Evolutionary conservation across 2,329 filamentous ascomycete species (phyloP).

Genomic region (Ophioceras dolichostomum): DNA sequence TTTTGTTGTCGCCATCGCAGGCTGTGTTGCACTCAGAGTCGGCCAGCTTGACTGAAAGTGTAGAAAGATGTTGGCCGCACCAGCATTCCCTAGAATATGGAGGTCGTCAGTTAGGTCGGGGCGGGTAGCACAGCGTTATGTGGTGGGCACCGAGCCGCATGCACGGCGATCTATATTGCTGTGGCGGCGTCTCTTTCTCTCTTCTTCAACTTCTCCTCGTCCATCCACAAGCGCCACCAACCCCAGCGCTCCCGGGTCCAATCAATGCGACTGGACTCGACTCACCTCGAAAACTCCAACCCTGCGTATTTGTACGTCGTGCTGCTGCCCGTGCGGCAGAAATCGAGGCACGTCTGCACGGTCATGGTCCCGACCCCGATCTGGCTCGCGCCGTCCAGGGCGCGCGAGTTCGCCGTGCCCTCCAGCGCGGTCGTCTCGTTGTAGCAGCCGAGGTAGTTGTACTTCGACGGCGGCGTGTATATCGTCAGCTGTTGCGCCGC

Average conservation of each 20-base stretch:
- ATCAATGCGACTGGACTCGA: too few species aligned
- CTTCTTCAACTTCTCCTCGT: too few species aligned
- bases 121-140: too few species aligned
- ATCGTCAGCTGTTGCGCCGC: slow-evolving; percentile 11
- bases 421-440: slow-evolving; percentile 39
- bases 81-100: slow-evolving; percentile 39
- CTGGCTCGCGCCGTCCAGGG: slow-evolving; percentile 30
- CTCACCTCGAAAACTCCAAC: slow-evolving; percentile 37
- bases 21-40: slow-evolving; percentile 36
- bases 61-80: slow-evolving; percentile 38
- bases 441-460: slow-evolving; percentile 44
- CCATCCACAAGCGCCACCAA: too few species aligned
- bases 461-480: slow-evolving; percentile 23
- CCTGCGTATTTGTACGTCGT: slow-evolving; percentile 36
- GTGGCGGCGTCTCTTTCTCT: too few species aligned
- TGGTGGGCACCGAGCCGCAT: too few species aligned
- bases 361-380: slow-evolving; percentile 35
- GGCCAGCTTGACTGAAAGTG: slow-evolving; percentile 29
- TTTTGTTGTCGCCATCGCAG: slow-evolving; percentile 38
- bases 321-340: slow-evolving; percentile 27
- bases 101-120: neutral
- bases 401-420: slow-evolving; percentile 26
- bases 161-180: too few species aligned
- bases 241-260: too few species aligned
- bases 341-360: slow-evolving; percentile 34